These are phyloP conservation scores for Ophiostoma pallidulum DNA, from an alignment of 2,329 filamentous ascomycete genomes.

Conservation along the genomic window DNA sequence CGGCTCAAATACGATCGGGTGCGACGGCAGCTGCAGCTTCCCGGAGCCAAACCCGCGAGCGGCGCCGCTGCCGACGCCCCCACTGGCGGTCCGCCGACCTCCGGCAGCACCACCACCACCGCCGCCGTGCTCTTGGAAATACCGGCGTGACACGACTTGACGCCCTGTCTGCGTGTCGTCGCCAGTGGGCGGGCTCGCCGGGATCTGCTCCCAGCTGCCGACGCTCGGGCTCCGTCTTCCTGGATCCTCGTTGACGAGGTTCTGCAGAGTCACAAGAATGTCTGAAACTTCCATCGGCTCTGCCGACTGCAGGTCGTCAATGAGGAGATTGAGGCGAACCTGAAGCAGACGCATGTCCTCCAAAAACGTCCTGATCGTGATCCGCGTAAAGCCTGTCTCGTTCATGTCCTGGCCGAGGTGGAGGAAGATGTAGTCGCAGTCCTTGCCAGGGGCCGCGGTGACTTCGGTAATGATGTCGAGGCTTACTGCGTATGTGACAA, in stretches of 20 bases:
- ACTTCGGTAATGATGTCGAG: constrained; percentile 77
- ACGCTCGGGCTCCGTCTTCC: constrained; percentile 59
- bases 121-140: constrained; percentile 21
- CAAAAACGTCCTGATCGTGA: constrained; percentile 88
- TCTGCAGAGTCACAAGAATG: constrained; percentile 62
- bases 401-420: constrained; percentile 58
- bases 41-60: constrained; percentile 33
- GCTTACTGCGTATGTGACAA: constrained; percentile 69
- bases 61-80: not conserved
- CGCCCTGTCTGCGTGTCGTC: constrained; percentile 40
- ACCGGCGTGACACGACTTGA: constrained; percentile 23
- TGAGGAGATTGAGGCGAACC: constrained; percentile 71
- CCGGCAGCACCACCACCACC: no score
- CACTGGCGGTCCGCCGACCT: not conserved
- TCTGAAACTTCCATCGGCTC: constrained; percentile 59
- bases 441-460: constrained; percentile 76
- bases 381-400: constrained; percentile 56
- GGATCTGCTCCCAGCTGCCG: constrained; percentile 81
- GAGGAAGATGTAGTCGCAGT: constrained; percentile 87
- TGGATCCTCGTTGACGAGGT: constrained; percentile 58
- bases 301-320: constrained; percentile 68
- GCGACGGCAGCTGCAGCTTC: constrained; percentile 73
- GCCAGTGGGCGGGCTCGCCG: constrained; percentile 38
- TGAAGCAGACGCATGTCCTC: constrained; percentile 79
- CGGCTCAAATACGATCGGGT: constrained; percentile 76